Percentiles rank a stretch among this genome's conserved stretches.
These are phyloP conservation scores for Cryptococcus sp. DNA, from an alignment of 1,284 basidiomycete genomes.

Conservation along the genomic window DNA sequence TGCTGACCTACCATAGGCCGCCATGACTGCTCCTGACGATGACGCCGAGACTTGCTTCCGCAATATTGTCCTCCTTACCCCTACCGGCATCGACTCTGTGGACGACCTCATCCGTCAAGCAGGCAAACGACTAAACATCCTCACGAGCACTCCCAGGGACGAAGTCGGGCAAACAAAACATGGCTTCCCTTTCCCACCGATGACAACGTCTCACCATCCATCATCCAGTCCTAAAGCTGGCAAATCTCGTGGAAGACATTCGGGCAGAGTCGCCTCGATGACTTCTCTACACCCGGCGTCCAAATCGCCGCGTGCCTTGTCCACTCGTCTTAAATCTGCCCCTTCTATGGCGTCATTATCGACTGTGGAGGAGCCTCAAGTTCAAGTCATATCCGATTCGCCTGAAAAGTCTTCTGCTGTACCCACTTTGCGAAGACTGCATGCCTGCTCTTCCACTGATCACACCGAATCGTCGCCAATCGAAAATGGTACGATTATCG, in stretches of 20 bases:
- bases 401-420: not conserved
- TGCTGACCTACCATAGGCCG: constrained; percentile 24
- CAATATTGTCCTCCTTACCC: constrained; percentile 26
- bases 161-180: not conserved
- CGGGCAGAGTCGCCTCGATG: constrained; percentile 12
- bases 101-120: constrained; percentile 47
- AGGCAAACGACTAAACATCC: constrained; percentile 36
- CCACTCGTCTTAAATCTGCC: not conserved
- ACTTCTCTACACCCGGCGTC: constrained; percentile 21
- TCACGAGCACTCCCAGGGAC: constrained; percentile 27
- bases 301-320: not conserved
- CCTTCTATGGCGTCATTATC: not conserved
- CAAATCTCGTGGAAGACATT: not conserved
- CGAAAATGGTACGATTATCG: not conserved
- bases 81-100: constrained; percentile 28
- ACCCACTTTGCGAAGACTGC: not conserved
- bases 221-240: constrained; percentile 2
- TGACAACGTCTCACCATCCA: not conserved
- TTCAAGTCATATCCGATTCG: not conserved
- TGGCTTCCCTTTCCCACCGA: constrained; percentile 11
- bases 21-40: constrained; percentile 25
- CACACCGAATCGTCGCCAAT: not conserved
- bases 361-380: too few relatives aligned
- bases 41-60: constrained; percentile 36
- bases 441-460: not conserved